phyloP scores from a whole-genome alignment of 805 yeast species.

The Barnettozyma siamensis region DNA sequence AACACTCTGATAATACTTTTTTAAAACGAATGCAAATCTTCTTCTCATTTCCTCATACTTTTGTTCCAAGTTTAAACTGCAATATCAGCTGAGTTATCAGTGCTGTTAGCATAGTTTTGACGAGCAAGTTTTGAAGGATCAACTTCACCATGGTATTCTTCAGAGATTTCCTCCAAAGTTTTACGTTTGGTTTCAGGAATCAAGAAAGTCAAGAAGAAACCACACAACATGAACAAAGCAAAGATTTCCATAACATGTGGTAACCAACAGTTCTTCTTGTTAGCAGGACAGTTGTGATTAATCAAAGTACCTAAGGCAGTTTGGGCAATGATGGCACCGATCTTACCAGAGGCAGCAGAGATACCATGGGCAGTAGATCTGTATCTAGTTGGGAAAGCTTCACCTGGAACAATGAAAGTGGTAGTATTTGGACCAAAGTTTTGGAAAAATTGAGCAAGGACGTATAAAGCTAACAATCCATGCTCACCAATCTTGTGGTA shows the following conservation, averaged over 20 bases:
- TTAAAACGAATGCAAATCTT: neutral
- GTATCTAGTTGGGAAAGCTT: conserved; percentile 88
- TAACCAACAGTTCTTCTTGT: conserved; percentile 61
- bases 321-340: conserved; percentile 91
- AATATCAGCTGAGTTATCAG: conserved; percentile 20
- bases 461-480: conserved; percentile 72
- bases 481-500: conserved; percentile 62
- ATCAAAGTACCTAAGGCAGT: conserved; percentile 80
- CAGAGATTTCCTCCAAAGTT: conserved; percentile 81
- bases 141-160: conserved; percentile 77
- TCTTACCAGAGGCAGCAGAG: conserved; percentile 87
- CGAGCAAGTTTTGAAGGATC: conserved; percentile 36
- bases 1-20: no score
- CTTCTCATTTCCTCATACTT: no score
- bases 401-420: conserved; percentile 88
- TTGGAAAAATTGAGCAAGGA: conserved; percentile 79
- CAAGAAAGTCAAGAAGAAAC: conserved; percentile 57
- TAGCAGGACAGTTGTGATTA: conserved; percentile 67
- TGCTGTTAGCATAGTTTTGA: conserved; percentile 12
- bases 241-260: conserved; percentile 92
- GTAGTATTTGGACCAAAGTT: conserved; percentile 94
- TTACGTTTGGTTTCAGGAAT: conserved; percentile 90
- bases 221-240: conserved; percentile 85
- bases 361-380: conserved; percentile 95
- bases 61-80: conserved; percentile 7